A percentile compares a stretch with the other conserved stretches of the same genome.
phyloP scores from a whole-genome alignment of 257 asterid species.

The Avicennia marina region DNA sequence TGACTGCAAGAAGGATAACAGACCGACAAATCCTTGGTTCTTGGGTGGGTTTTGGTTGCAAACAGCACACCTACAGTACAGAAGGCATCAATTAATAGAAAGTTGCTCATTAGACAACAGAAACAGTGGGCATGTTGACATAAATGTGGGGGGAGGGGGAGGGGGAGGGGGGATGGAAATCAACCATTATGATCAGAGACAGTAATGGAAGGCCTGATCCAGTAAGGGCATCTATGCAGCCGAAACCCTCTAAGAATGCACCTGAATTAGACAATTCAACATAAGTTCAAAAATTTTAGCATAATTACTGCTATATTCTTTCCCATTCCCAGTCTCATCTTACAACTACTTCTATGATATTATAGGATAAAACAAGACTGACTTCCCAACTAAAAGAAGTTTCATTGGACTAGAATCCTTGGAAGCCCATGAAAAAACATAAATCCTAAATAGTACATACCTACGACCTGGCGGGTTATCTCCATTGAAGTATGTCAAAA shows the following conservation, averaged over 20 bases:
- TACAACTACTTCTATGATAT: too few species aligned
- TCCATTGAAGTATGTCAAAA: conserved; percentile 76
- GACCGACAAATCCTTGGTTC: conserved; percentile 93
- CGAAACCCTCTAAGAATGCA: conserved; percentile 97
- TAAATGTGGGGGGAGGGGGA: too few species aligned
- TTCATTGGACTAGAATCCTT: background rate
- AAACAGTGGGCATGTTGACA: too few species aligned
- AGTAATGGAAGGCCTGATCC: conserved; percentile 91
- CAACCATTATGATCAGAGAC: conserved; percentile 89
- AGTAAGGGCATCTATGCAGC: conserved; percentile 89
- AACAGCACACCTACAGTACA: conserved; percentile 75
- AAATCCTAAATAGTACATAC: conserved; percentile 25
- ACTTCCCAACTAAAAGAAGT: background rate
- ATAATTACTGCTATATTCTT: too few species aligned
- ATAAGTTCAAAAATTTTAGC: conserved; percentile 5
- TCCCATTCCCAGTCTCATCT: too few species aligned
- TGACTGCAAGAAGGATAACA: conserved; percentile 25
- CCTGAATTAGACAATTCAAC: conserved; percentile 43
- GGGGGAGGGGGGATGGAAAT: too few species aligned
- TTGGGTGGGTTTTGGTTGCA: conserved; percentile 86
- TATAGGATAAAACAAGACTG: background rate
- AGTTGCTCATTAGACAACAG: conserved; percentile 4
- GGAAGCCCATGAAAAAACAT: background rate
- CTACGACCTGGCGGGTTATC: conserved; percentile 98
- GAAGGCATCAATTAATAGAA: conserved; percentile 14